Conservation (phyloP, 2,329 filamentous ascomycete genomes). For the Sporothrix sp. region DNA sequence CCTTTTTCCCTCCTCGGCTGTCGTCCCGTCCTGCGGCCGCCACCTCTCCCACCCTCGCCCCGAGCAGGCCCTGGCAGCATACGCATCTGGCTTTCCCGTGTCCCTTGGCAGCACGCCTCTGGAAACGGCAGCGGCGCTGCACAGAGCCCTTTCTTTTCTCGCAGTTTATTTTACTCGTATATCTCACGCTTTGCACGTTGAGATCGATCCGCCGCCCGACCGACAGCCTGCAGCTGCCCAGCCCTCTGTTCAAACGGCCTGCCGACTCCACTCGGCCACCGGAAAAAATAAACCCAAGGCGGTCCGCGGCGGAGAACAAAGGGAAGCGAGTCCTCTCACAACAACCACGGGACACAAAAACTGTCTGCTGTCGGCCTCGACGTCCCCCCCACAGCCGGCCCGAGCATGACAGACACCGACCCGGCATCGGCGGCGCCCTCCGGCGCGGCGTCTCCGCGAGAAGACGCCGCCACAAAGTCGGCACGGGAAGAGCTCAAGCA, state of each 20-base stretch:
- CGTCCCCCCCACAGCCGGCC: background rate
- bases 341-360: background rate
- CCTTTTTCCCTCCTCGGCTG: too few species aligned
- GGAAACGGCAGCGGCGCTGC: too few species aligned
- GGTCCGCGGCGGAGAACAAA: background rate
- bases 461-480: constrained; percentile 55
- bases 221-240: too few species aligned
- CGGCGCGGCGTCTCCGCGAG: constrained; percentile 29
- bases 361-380: too few species aligned
- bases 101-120: too few species aligned
- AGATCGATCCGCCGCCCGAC: too few species aligned
- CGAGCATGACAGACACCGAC: constrained; percentile 12
- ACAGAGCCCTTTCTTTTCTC: background rate
- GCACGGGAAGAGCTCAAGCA: constrained; percentile 56
- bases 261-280: background rate
- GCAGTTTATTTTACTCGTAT: background rate
- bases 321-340: background rate
- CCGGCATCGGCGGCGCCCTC: constrained; percentile 17
- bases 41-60: too few species aligned
- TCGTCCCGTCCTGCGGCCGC: too few species aligned
- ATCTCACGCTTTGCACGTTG: too few species aligned
- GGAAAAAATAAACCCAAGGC: background rate
- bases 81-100: too few species aligned
- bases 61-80: too few species aligned
- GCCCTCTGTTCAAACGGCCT: too few species aligned